A percentile compares a stretch with the other conserved stretches of the same genome.
Evolutionary conservation across 2,329 filamentous ascomycete species (phyloP).

Genomic region (Alternaria sp.): DNA sequence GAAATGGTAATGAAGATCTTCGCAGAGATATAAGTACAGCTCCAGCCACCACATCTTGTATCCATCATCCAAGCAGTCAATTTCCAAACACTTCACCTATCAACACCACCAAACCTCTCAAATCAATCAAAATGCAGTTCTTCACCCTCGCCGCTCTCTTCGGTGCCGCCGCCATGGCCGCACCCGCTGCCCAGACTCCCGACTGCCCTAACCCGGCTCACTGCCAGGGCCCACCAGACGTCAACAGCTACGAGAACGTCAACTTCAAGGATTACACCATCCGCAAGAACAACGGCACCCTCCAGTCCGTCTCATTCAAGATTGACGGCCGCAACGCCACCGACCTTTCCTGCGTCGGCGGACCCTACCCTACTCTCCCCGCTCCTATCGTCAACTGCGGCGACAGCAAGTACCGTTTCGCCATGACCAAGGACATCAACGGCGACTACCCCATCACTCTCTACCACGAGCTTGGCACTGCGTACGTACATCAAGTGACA

Average conservation of each 20-base stretch:
- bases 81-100: not conserved
- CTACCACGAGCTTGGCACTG: constrained; percentile 22
- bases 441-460: constrained; percentile 14
- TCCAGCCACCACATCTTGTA: not conserved
- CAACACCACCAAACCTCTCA: not conserved
- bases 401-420: constrained; percentile 26
- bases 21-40: constrained; percentile 21
- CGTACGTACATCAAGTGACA: not conserved
- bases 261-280: constrained; percentile 25
- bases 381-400: constrained; percentile 21
- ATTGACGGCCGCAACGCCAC: constrained; percentile 24
- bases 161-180: constrained; percentile 25
- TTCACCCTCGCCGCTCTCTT: constrained; percentile 25
- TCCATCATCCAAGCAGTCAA: not conserved
- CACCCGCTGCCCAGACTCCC: constrained; percentile 24
- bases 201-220: constrained; percentile 33
- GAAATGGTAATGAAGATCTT: not conserved
- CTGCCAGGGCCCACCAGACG: constrained; percentile 15
- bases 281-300: constrained; percentile 23
- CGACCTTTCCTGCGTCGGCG: constrained; percentile 16
- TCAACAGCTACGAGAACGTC: constrained; percentile 26
- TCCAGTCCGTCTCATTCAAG: constrained; percentile 29
- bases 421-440: constrained; percentile 2
- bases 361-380: constrained; percentile 17
- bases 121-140: constrained; percentile 24